Base-by-base conservation (phyloP, 192 early-diverging fungal genomes). In the Coemansia sp. region DNA sequence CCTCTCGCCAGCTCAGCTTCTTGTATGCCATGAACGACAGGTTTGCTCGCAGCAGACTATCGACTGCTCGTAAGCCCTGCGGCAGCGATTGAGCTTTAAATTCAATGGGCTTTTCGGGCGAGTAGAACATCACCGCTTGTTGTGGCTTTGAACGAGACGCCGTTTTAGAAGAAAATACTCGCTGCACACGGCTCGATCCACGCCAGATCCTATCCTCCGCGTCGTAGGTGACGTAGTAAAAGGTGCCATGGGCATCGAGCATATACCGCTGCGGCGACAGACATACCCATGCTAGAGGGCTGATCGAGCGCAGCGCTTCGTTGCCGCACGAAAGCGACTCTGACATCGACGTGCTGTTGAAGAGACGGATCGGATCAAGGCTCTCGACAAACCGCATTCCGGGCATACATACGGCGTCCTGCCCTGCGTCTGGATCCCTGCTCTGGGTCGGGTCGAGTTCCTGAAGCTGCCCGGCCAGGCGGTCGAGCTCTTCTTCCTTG, bases 1-100 rank as follows among this genome's bases (percentile, higher is more conserved):
- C 29, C 10, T 86, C 82, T 39, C 50, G 58, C 32, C 83, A 79
- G 14, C 40, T 36, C 19, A 78, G 22, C n/a, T 67, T 22, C 6
- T 51, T 17, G 1, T 38, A 38, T 15, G 54, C 38, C 10, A 58
- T 37, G 17, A 49, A 33, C 35, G 18, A 40, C 19, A 73, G 40
- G 2, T 32, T 63, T 3, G 67, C 45, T 4, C 45, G 23, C 4
- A 86, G 46, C 69, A 79, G 80, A 0, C 81, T 84, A 59, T 93
- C 91, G 6, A 81, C 72, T 9, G 78, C 88, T 14, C 55, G 81
- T 15, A 90, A 60, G 7, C 79, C 81, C n/a, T 55, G 65, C 25
- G 43, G 58, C 27, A 88, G 63, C 17, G 63, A 59, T 44, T 83
- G 81, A 14, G 78, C 64, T 11, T 8, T 32, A 11, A 32, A 11